Conservation (phyloP, 1,284 basidiomycete species). For the Trametes sp. region DNA sequence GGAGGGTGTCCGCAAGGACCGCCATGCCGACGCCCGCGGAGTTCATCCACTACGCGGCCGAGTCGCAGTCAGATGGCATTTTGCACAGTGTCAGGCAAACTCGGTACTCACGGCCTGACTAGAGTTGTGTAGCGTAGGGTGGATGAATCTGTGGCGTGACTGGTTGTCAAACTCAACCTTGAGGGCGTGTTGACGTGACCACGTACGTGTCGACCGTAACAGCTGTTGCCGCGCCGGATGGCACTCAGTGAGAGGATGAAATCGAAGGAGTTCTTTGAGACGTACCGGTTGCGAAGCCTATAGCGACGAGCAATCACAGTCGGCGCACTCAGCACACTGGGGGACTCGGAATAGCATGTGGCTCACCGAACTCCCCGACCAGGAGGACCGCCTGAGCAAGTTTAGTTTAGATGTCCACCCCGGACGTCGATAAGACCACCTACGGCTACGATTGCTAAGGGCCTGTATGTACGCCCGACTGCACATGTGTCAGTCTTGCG, state of each 20-base stretch:
- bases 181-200: not conserved
- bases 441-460: slow-evolving; percentile 22
- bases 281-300: slow-evolving; percentile 21
- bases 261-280: too few species aligned
- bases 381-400: slow-evolving; percentile 11
- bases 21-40: slow-evolving; percentile 28
- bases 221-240: slow-evolving; percentile 1
- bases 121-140: slow-evolving; percentile 22
- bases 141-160: slow-evolving; percentile 10
- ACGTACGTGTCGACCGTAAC: slow-evolving; percentile 26
- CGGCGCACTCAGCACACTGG: not conserved
- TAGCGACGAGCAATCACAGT: too few species aligned
- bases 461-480: slow-evolving; percentile 22
- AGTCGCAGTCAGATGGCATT: not conserved
- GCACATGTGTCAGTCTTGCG: not conserved
- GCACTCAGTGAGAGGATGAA: not conserved
- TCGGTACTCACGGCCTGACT: slow-evolving; percentile 20
- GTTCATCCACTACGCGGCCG: slow-evolving; percentile 25
- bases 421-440: not conserved
- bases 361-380: slow-evolving; percentile 17
- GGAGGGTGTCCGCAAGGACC: slow-evolving; percentile 25
- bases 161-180: too few species aligned
- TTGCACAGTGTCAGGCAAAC: too few species aligned
- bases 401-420: not conserved
- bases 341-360: too few species aligned